Evolutionary conservation across 1,284 basidiomycete species (phyloP).

Genomic region (Naganishia cerealis): DNA sequence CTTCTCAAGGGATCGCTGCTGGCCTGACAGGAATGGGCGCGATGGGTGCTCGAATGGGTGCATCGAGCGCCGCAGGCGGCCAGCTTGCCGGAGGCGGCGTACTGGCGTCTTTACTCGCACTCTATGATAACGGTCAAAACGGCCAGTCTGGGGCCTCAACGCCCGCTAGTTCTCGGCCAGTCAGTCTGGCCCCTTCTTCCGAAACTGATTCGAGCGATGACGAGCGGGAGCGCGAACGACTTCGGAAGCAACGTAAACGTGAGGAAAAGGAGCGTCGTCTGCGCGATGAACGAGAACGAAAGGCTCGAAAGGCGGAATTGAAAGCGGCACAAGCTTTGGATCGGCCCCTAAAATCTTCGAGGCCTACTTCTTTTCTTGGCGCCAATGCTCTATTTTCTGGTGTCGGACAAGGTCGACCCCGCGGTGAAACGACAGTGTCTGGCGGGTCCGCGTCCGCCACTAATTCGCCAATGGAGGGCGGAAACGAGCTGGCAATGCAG

Average conservation of each 20-base stretch:
- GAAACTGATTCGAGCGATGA: constrained; percentile 33
- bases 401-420: background rate
- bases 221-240: constrained; percentile 31
- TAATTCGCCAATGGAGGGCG: constrained; percentile 3
- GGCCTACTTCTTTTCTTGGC: constrained; percentile 23
- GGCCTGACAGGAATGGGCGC: constrained; percentile 12
- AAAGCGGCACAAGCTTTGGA: constrained; percentile 17
- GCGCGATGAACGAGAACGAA: constrained; percentile 29
- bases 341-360: background rate
- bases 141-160: constrained; percentile 44
- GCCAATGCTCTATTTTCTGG: background rate
- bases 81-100: constrained; percentile 35
- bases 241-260: constrained; percentile 22
- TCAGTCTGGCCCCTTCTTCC: constrained; percentile 26
- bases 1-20: constrained; percentile 15
- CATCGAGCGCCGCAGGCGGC: constrained; percentile 1
- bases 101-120: constrained; percentile 48
- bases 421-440: constrained; percentile 11
- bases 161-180: constrained; percentile 47
- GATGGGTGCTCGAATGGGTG: constrained; percentile 16
- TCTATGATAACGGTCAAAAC: constrained; percentile 44
- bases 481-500: constrained; percentile 5
- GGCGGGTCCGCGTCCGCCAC: background rate
- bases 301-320: constrained; percentile 21
- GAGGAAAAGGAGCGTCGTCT: constrained; percentile 30